These are phyloP conservation scores for Solanum hybrid DNA, from an alignment of 305 asterid genomes.

Conservation along the genomic window DNA sequence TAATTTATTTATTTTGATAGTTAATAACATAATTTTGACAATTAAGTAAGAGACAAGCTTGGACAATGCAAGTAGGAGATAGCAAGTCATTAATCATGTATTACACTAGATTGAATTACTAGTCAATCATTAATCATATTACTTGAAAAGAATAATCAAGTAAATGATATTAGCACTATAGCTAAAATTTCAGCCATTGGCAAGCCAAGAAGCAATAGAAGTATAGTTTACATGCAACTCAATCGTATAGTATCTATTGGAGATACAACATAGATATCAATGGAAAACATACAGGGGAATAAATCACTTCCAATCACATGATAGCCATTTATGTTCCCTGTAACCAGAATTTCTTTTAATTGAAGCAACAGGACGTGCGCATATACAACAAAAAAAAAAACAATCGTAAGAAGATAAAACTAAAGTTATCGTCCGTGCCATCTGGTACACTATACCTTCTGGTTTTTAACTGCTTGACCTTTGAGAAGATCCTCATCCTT, in stretches of 20 bases:
- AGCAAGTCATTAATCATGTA: not conserved
- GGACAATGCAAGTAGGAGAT: not conserved
- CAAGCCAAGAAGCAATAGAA: not conserved
- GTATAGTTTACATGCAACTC: not conserved
- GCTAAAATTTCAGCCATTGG: not conserved
- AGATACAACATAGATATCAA: not conserved
- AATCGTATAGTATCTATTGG: not conserved
- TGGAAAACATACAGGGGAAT: not conserved
- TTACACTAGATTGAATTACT: not conserved
- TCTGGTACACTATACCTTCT: conserved; percentile 42
- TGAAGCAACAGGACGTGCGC: not conserved
- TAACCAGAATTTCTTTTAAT: not conserved
- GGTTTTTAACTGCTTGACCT: conserved; percentile 81
- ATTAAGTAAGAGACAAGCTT: not conserved
- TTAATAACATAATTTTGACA: not conserved
- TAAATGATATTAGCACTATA: not conserved
- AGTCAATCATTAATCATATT: not conserved
- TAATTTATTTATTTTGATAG: not conserved
- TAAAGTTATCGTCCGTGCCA: not conserved
- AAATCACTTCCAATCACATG: not conserved
- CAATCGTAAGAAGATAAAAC: not conserved
- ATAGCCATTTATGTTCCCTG: not conserved
- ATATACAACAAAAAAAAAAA: not conserved
- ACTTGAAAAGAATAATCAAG: not conserved
- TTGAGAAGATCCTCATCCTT: conserved; percentile 73